A percentile compares a stretch with the other conserved stretches of the same genome.
Conservation (phyloP, 78 protist genomes). For the Corallochytrium limacisporum region DNA sequence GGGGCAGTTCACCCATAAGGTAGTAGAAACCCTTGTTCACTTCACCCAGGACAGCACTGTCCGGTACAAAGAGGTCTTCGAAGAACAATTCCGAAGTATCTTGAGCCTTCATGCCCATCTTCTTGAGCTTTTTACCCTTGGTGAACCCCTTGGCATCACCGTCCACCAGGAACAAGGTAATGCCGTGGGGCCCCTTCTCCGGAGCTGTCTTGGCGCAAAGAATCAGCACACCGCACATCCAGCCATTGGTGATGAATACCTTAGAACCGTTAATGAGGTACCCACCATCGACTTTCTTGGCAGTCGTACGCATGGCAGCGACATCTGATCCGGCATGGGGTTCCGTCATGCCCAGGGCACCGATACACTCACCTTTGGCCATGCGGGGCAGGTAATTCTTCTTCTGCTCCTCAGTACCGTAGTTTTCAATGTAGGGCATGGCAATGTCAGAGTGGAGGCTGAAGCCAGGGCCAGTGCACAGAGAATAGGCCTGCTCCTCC, state of each 20-base stretch:
- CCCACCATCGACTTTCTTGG: constrained; percentile 45
- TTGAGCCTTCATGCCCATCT: constrained; percentile 42
- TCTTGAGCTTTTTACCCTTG: constrained; percentile 22
- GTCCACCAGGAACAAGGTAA: constrained; percentile 34
- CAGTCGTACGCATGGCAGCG: constrained; percentile 38
- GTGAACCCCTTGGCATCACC: neutral
- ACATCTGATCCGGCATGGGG: constrained; percentile 68
- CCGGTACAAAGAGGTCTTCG: constrained; percentile 19
- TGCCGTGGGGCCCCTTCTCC: constrained; percentile 28
- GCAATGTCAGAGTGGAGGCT: constrained; percentile 23
- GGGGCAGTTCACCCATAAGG: constrained; percentile 43
- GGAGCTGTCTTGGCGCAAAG: constrained; percentile 30
- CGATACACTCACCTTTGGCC: constrained; percentile 2
- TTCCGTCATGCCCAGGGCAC: constrained; percentile 52
- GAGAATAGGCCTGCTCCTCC: constrained; percentile 29
- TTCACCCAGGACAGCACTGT: constrained; percentile 11
- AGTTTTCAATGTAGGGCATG: constrained; percentile 20
- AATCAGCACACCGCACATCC: constrained; percentile 6
- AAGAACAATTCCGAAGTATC: constrained; percentile 45
- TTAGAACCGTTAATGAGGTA: constrained; percentile 29
- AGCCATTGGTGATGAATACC: constrained; percentile 35
- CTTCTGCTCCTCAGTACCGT: constrained; percentile 35
- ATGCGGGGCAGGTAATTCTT: neutral
- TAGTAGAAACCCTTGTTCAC: constrained; percentile 23
- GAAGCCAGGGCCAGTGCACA: constrained; percentile 30